A percentile compares a stretch with the other conserved stretches of the same genome.
These are phyloP conservation scores for Cyclostephanos invisitatus DNA, from an alignment of 108 stramenopile species.

Conservation along the genomic window DNA sequence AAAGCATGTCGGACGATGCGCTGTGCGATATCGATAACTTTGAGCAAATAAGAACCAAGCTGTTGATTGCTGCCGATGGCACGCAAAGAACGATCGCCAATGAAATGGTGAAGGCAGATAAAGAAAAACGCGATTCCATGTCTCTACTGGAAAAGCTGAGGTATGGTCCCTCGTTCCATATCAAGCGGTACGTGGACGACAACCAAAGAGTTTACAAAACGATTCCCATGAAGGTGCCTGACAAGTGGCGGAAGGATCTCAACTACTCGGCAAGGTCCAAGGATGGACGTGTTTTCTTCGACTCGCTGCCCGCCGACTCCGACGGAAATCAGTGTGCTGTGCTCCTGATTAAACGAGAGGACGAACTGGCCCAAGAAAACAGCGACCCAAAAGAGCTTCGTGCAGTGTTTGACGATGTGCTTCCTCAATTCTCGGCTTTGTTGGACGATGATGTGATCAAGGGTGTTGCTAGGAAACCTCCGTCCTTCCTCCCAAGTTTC, in stretches of 20 bases:
- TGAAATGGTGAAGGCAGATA: conserved; percentile 60
- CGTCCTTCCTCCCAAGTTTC: conserved; percentile 79
- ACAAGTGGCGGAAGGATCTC: conserved; percentile 72
- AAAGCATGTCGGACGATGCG: conserved; percentile 9
- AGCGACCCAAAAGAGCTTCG: conserved; percentile 61
- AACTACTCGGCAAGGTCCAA: conserved; percentile 83
- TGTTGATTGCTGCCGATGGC: conserved; percentile 80
- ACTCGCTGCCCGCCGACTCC: conserved; percentile 84
- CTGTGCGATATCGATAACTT: conserved; percentile 39
- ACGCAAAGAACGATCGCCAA: conserved; percentile 70
- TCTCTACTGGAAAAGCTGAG: conserved; percentile 47
- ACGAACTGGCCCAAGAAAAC: conserved; percentile 60
- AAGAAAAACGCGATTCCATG: conserved; percentile 43
- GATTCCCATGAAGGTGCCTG: conserved; percentile 72
- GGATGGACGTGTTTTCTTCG: conserved; percentile 66
- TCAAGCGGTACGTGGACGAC: conserved; percentile 68
- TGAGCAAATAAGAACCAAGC: conserved; percentile 32
- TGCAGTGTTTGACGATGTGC: conserved; percentile 57
- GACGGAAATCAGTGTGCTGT: conserved; percentile 75
- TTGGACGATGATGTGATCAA: conserved; percentile 69
- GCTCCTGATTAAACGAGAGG: conserved; percentile 74
- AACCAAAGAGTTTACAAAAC: conserved; percentile 86
- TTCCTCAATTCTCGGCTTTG: conserved; percentile 79
- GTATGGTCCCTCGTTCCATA: conserved; percentile 54
- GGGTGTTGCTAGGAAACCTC: conserved; percentile 66